Base-by-base conservation (phyloP, 202 grass and related monocot genomes). In the Zizania palustris region DNA sequence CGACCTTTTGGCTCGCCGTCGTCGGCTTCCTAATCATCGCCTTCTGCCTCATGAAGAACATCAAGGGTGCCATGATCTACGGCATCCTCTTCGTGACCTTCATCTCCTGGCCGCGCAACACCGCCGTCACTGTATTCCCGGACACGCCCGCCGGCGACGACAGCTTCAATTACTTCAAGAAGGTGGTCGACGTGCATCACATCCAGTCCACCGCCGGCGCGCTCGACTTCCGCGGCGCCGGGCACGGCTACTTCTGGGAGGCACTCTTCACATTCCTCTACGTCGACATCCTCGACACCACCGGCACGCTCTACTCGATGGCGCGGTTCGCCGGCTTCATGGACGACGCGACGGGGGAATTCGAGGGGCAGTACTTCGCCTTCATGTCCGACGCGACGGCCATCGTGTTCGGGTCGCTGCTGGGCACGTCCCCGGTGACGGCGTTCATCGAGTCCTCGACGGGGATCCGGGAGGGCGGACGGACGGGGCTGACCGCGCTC, bases 201-300 rank as follows among this genome's bases (percentile, higher is more conserved):
- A 93, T 97, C 72, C 49, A 57, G 28, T 89, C 88, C 71, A 97
- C 94, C 0, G 94, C 94, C 10, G 89, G 84, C 15, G 91, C 91
- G 15, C 86, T 97, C 45, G 90, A 88, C 79, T 93, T 97, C 72
- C 41, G 82, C 15, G 88, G 86, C 54, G 72, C 81, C 5, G 37
- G 70, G 2, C 76, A 82, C 12, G 82, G 69, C 44, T 76, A 67
- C 39, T 97, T 97, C 89, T 97, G 94, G 94, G 91, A 97, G 79
- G 91, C 94, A 9, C 89, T 97, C 68, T 19, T 97, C 56, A 97
- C 94, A 11, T 97, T 97, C 80, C 91, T 97, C 21, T 97, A 93
- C 89, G 94, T 97, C 21, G 94, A 97, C 55, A 84, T 97, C 63
- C 91, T 97, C 50, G 94, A 97, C 85, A 97, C 94, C 48, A 97